Evolutionary conservation across 805 yeast genomes (phyloP), one percentile per base, ranked within the genome.

Genomic region (Wickerhamomyces ciferrii): DNA sequence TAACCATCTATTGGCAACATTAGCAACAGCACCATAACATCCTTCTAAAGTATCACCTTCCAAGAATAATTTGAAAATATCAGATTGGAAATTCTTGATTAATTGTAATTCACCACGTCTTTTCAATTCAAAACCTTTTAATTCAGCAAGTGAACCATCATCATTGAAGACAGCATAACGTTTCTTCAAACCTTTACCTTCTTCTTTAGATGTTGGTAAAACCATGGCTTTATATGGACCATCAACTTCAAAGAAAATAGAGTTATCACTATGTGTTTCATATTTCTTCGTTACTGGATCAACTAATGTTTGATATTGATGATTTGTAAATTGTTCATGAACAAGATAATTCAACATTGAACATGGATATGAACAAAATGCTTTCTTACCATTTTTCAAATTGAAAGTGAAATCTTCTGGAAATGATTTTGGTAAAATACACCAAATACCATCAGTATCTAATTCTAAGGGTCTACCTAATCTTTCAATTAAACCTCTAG

Each of bases 371-470:
- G 96, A 92, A 46, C 91, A 71, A 39, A 78, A 75, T 14, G 89
- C 66, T 42, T 77, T 81, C 61, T 87, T 87, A 4, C 98, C 98
- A 56, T 84, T 81, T 53, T 83, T 79, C 58, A 87, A 63, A 48
- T 78, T 75, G 60, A 94, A 80, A 19, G 72, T 72, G 64, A 74
- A 89, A 54, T 90, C 85, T 58, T 94, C 99, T 0, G 99, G 99
- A 63, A 94, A 94, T 2, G 96, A 79, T 43, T 81, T 75, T 2
- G 99, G 99, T 39, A 94, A 71, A 52, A 91, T 94, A 78, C 99
- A 94, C 99, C 99, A 94, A 60, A 94, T 94, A 72, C 99, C 99
- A 75, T 94, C 99, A 0, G 99, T 94, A 67, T 94, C 99, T 53
- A 94, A 76, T 61, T 94, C 99, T 49, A 94, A 70, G 0, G 99